These are phyloP conservation scores for Phialocephala sp. DNA, from an alignment of 2,329 filamentous ascomycete species.

Conservation along the genomic window DNA sequence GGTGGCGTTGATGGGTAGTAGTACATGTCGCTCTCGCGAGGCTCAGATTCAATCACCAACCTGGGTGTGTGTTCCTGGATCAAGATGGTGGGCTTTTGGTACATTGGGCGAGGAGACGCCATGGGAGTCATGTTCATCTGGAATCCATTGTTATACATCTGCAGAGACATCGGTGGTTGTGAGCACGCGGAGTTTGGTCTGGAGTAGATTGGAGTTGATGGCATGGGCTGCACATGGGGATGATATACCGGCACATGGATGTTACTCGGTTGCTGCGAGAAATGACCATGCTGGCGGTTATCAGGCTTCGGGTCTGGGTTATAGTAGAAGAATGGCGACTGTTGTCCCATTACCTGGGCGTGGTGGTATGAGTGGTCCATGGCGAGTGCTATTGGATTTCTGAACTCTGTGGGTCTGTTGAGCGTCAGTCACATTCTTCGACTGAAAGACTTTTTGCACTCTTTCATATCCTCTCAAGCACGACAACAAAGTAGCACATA, in stretches of 20 bases:
- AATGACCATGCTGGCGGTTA: conserved; percentile 76
- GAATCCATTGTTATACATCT: conserved; percentile 41
- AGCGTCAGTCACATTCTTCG: conserved; percentile 36
- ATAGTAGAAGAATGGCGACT: conserved; percentile 87
- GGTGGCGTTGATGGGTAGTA: conserved; percentile 87
- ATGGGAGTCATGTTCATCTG: conserved; percentile 67
- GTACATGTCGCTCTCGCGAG: conserved; percentile 63
- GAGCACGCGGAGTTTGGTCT: conserved; percentile 70
- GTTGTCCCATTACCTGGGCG: conserved; percentile 68
- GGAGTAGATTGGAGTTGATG: conserved; percentile 68
- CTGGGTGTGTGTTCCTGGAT: conserved; percentile 62
- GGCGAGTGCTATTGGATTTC: conserved; percentile 24
- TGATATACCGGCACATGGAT: conserved; percentile 58
- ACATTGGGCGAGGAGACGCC: conserved; percentile 74
- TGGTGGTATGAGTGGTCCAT: conserved; percentile 44
- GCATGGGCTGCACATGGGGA: conserved; percentile 59
- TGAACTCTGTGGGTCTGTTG: conserved; percentile 26
- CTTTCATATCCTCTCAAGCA: background rate
- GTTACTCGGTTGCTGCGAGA: conserved; percentile 63
- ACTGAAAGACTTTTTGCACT: conserved; percentile 8
- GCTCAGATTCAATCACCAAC: conserved; percentile 76
- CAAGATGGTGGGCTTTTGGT: conserved; percentile 77
- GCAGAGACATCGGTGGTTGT: conserved; percentile 53
- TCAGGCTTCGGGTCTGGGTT: conserved; percentile 76
- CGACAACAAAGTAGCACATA: conserved; percentile 25